Evolutionary conservation across 192 early-diverging fungal species (phyloP), one percentile per base, ranked within the genome.

Genomic region (Coemansia sp.): DNA sequence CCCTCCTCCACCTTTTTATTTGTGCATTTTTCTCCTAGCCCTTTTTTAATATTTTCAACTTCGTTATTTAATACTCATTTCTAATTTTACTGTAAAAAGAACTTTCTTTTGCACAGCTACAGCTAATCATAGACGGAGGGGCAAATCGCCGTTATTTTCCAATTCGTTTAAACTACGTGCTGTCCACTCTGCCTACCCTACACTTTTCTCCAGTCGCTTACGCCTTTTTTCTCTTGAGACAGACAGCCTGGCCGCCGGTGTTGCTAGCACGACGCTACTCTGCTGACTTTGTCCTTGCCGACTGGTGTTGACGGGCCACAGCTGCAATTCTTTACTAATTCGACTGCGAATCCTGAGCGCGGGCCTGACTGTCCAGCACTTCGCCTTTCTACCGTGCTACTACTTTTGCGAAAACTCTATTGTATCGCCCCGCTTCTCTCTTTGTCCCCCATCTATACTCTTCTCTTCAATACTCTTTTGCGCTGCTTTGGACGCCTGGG

Each of bases 1-100:
- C 49, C 49, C 20, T 51, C 20, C 25, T 51, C 49, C 23, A 22
- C 23, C 25, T 14, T 51, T 51, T 51, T 51, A 51, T 51, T 51
- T 51, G 23, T 56, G 39, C 18, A 27, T n/a, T 35, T 27, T 22
- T 34, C 27, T n/a, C 34, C 27, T 35, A 13, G 6, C 13, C 13
- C 14, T 42, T 42, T 32, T 32, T 32, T 32, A 32, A 32, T 13
- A 64, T 35, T 51, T 51, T 23, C 6, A 22, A 51, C 49, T 1
- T 51, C 6, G 34, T 42, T 16, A 42, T 42, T 42, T 18, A 16
- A 42, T 16, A 42, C 13, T 18, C 13, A 35, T 42, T 42, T 42
- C 39, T 42, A 42, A 16, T 42, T 42, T 18, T 16, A 42, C 39
- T 42, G 39, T 42, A 42, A 42, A 42, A 42, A 42, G 13, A 16